Evolutionary conservation across 1,284 basidiomycete species (phyloP), one percentile per base, ranked within the genome.

Genomic region (Cutaneotrichosporon mucoides): DNA sequence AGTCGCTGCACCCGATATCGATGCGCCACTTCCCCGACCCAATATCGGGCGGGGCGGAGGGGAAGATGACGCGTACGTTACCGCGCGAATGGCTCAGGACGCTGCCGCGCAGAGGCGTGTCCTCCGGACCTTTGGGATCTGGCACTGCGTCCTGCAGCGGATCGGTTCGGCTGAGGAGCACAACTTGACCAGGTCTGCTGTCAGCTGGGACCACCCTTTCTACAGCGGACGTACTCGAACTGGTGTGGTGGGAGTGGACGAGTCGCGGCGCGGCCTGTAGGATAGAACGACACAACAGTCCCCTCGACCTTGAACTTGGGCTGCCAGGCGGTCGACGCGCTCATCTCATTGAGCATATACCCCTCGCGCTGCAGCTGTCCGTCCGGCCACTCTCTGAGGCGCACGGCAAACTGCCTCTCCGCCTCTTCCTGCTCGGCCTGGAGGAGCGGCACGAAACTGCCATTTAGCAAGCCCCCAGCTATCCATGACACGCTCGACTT

Each of bases 1-100:
- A 82, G 66, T 86, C 86, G 42, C 84, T 86, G 38, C 80, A 80
- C 1, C 86, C 88, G 3, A 90, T 74, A 69, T 94, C 90, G 44
- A 94, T 72, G 58, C 89, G 81, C 89, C 89, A 90, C 36, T 69
- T 43, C 5, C 81, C 78, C 36, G 76, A 75, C 9, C 73, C 69
- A 53, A 84, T 68, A 11, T 83, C 82, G 49, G 56, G 52, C 2
- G 76, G 67, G 2, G 75, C 70, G 33, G 84, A 78, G 1, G 81
- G 76, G 59, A 90, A 89, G 4, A 81, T 77, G 7, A 91, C 72
- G 13, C 81, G 81, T 46, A 91, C 74, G 50, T 83, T 57, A 2
- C 71, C 71, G 13, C 66, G 63, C 0, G 79, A 81, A 43, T 76
- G 70, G 5, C 79, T 79, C 24, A 86, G 72, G 4, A 92, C 82